Conservation (phyloP, 495 filamentous ascomycete genomes). For the Usnea hakonensis region DNA sequence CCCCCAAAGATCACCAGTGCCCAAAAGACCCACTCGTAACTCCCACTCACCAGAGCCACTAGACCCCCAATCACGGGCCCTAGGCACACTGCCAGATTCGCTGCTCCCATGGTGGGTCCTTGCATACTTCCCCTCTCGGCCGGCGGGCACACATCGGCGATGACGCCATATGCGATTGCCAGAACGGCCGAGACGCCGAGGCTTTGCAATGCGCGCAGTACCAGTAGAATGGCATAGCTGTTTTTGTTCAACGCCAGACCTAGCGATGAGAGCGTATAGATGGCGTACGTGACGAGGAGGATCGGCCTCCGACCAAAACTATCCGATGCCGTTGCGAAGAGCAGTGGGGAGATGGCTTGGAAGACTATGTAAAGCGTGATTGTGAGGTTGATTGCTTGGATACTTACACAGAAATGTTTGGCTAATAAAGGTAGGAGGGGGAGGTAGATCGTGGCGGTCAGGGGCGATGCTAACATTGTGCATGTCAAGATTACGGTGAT, state of each 20-base stretch:
- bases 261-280: conserved; percentile 32
- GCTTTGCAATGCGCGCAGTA: conserved; percentile 33
- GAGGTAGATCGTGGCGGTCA: conserved; percentile 33
- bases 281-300: conserved; percentile 28
- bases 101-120: conserved; percentile 23
- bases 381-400: conserved; percentile 33
- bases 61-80: conserved; percentile 21
- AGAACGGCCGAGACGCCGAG: conserved; percentile 30
- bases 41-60: conserved; percentile 15
- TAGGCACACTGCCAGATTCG: conserved; percentile 19
- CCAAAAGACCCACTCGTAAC: conserved; percentile 22
- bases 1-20: conserved; percentile 21
- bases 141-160: conserved; percentile 29
- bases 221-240: conserved; percentile 30
- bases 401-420: conserved; percentile 20
- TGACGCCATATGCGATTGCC: conserved; percentile 28
- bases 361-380: conserved; percentile 31
- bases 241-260: conserved; percentile 29
- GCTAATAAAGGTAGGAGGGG: conserved; percentile 26
- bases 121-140: conserved; percentile 34
- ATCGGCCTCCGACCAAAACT: conserved; percentile 32
- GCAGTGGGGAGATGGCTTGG: conserved; percentile 32
- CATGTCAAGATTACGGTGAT: conserved; percentile 19
- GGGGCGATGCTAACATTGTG: conserved; percentile 23
- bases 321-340: conserved; percentile 36